phyloP scores from a whole-genome alignment of 2,329 filamentous ascomycete genomes.

The Incumbomyces delicatus region DNA sequence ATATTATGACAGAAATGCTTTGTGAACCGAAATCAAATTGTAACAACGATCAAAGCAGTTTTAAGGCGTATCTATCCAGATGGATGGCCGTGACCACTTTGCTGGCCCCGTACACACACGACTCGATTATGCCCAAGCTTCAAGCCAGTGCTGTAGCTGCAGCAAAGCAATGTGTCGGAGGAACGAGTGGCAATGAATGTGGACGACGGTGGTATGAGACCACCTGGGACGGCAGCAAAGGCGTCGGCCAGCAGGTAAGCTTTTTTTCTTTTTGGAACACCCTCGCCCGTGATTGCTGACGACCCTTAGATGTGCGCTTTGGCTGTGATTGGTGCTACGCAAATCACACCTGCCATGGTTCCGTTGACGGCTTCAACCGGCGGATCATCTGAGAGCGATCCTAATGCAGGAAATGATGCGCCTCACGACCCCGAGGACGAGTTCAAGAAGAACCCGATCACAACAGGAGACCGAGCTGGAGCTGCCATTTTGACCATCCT shows the following conservation, averaged over 20 bases:
- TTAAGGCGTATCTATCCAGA: slow-evolving; percentile 60
- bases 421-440: slow-evolving; percentile 7
- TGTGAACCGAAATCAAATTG: slow-evolving; percentile 56
- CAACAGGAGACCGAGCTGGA: slow-evolving; percentile 29
- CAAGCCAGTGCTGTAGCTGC: slow-evolving; percentile 50
- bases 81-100: slow-evolving; percentile 55
- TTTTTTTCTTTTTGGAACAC: neutral
- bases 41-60: slow-evolving; percentile 61
- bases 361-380: slow-evolving; percentile 48
- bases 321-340: slow-evolving; percentile 52
- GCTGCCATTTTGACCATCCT: slow-evolving; percentile 30
- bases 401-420: slow-evolving; percentile 24
- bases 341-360: slow-evolving; percentile 38
- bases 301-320: slow-evolving; percentile 49
- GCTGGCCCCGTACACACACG: slow-evolving; percentile 50
- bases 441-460: slow-evolving; percentile 14
- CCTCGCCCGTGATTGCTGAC: neutral
- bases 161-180: slow-evolving; percentile 53
- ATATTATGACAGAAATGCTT: slow-evolving; percentile 54
- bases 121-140: slow-evolving; percentile 49
- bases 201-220: slow-evolving; percentile 53
- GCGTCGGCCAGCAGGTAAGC: slow-evolving; percentile 52
- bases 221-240: slow-evolving; percentile 47
- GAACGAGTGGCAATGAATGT: slow-evolving; percentile 49
- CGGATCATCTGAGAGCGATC: slow-evolving; percentile 41